phyloP scores from a whole-genome alignment of 441 rosid species.

The Adansonia gregorii region DNA sequence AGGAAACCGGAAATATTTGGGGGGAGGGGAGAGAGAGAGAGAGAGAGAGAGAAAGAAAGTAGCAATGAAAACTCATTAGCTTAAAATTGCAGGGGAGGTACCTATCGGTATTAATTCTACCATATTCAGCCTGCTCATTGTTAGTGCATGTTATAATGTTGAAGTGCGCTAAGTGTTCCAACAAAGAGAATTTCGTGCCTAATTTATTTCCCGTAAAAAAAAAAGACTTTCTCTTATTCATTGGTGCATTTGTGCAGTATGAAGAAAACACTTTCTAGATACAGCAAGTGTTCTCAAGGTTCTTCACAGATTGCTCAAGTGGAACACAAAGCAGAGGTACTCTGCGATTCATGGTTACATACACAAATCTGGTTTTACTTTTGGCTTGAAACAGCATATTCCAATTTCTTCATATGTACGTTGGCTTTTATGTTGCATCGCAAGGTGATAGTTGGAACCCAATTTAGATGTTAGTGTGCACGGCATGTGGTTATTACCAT shows the following conservation, averaged over 20 bases:
- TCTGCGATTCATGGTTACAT: not conserved
- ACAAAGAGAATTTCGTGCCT: not conserved
- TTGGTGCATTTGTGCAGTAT: constrained; percentile 50
- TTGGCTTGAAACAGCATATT: not conserved
- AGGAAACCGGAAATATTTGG: not conserved
- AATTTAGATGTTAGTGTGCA: not conserved
- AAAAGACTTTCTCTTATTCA: constrained; percentile 13
- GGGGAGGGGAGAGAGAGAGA: too few species aligned
- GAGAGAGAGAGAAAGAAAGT: too few species aligned
- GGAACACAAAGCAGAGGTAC: constrained; percentile 61
- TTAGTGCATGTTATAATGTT: not conserved
- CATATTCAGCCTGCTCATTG: not conserved
- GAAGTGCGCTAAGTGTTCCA: not conserved
- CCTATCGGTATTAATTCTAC: not conserved
- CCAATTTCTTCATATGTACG: not conserved
- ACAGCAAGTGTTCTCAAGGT: constrained; percentile 52
- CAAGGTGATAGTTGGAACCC: not conserved
- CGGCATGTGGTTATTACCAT: not conserved
- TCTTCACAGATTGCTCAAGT: constrained; percentile 48
- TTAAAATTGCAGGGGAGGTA: not conserved
- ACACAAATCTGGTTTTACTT: not conserved
- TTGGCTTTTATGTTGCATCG: not conserved
- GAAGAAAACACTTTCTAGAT: constrained; percentile 81
- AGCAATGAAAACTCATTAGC: too few species aligned
- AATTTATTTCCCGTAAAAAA: not conserved